Conservation (phyloP, 2,329 filamentous ascomycete genomes). For the Lachnellula cervina region DNA sequence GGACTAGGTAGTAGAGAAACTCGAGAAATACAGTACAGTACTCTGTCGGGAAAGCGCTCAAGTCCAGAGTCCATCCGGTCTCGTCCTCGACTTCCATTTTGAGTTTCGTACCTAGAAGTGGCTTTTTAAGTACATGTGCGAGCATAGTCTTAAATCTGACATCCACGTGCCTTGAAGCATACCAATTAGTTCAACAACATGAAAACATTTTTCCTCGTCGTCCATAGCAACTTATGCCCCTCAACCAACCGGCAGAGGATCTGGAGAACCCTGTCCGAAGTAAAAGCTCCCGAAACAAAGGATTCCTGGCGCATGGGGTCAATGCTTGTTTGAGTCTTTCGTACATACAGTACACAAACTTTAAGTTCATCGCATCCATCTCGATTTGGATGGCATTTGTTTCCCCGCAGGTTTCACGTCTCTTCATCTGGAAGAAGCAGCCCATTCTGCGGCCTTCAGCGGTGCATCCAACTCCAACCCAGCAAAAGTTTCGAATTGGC, state of each 20-base stretch:
- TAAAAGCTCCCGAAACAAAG: background rate
- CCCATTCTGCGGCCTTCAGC: conserved; percentile 4
- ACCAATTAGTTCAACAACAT: too few relatives aligned
- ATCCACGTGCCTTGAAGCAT: background rate
- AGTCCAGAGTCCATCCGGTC: too few relatives aligned
- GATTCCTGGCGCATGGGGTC: background rate
- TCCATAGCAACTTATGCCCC: background rate
- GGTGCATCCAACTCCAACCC: background rate
- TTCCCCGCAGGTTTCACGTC: conserved; percentile 14
- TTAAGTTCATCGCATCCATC: conserved; percentile 1
- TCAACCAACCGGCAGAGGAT: background rate
- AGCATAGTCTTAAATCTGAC: background rate
- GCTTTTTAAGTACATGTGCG: too few relatives aligned
- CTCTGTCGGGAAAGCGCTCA: too few relatives aligned
- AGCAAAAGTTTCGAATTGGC: background rate
- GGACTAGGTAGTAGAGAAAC: too few relatives aligned
- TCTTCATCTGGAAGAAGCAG: conserved; percentile 6
- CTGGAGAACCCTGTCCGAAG: background rate
- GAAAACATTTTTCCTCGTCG: background rate
- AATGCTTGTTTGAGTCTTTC: background rate
- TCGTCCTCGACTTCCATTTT: too few relatives aligned
- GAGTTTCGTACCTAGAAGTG: too few relatives aligned
- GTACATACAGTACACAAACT: too few relatives aligned
- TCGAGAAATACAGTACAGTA: too few relatives aligned
- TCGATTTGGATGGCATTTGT: conserved; percentile 5